These are phyloP conservation scores for Saussurea involucrata DNA, from an alignment of 129 eudicot genomes.

Conservation along the genomic window DNA sequence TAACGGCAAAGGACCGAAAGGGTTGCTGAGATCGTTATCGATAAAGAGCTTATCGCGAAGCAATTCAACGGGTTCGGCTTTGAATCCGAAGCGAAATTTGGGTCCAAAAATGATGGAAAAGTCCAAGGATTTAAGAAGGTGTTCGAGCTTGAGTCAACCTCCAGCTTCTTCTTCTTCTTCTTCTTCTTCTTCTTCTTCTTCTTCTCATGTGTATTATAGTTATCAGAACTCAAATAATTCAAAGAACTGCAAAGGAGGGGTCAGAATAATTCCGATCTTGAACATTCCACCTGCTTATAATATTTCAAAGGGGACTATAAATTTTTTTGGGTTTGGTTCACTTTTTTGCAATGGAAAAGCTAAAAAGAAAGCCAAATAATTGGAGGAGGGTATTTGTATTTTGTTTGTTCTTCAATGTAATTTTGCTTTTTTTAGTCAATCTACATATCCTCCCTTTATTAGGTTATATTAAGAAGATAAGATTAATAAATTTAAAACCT, in stretches of 20 bases:
- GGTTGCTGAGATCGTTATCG: constrained; percentile 53
- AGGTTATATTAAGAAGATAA: not conserved
- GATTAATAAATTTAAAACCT: not conserved
- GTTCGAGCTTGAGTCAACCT: constrained; percentile 29
- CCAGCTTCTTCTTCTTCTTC: constrained; percentile 19
- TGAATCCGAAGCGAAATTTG: constrained; percentile 40
- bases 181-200: constrained; percentile 18
- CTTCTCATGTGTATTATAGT: constrained; percentile 22
- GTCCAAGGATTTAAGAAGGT: constrained; percentile 41
- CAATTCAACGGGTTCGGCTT: constrained; percentile 88
- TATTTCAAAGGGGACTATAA: constrained; percentile 49
- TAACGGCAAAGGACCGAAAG: constrained; percentile 34
- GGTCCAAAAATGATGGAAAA: constrained; percentile 29
- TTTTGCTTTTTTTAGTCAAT: not conserved
- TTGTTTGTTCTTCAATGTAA: constrained; percentile 20
- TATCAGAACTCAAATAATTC: constrained; percentile 26
- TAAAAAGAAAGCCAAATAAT: constrained; percentile 63
- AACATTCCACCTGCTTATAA: constrained; percentile 65
- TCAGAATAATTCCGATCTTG: constrained; percentile 63
- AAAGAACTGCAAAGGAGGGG: constrained; percentile 46
- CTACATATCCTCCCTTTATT: not conserved
- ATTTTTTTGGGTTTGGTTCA: constrained; percentile 78
- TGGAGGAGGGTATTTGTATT: not conserved
- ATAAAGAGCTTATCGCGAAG: constrained; percentile 51
- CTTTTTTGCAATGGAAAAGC: constrained; percentile 67